Evolutionary conservation across 2,329 filamentous ascomycete genomes (phyloP).

Genomic region (Sporothrix dimorphospora): DNA sequence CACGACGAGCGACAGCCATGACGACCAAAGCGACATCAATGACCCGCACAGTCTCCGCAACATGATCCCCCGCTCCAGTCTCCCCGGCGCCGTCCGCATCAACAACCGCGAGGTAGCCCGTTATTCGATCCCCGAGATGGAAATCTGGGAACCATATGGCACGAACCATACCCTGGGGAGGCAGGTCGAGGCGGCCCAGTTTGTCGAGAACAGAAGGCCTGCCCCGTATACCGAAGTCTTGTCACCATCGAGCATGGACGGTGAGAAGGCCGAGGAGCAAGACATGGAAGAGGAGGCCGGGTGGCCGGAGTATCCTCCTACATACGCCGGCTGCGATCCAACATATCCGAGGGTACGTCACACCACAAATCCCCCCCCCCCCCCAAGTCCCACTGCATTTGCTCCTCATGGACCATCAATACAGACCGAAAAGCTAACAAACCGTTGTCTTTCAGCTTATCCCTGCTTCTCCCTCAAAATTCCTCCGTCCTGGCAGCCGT

Average conservation of each 20-base stretch:
- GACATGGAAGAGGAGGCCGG: conserved; percentile 38
- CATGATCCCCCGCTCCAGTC: background rate
- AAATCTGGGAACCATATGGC: conserved; percentile 34
- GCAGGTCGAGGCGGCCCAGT: conserved; percentile 33
- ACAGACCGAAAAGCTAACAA: background rate
- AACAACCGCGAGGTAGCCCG: conserved; percentile 33
- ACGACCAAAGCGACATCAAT: background rate
- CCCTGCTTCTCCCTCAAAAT: conserved; percentile 81
- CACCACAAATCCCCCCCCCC: background rate
- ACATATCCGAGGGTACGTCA: conserved; percentile 58
- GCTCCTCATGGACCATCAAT: background rate
- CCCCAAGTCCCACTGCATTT: background rate
- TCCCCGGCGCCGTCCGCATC: background rate
- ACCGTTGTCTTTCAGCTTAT: conserved; percentile 59
- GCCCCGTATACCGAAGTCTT: background rate
- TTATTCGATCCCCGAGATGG: conserved; percentile 23
- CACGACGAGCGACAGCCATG: conserved; percentile 18
- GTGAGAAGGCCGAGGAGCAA: conserved; percentile 44
- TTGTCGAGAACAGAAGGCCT: background rate
- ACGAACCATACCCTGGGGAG: conserved; percentile 5
- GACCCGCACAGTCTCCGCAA: background rate
- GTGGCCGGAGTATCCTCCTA: conserved; percentile 40
- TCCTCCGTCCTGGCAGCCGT: conserved; percentile 81
- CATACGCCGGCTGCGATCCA: conserved; percentile 57
- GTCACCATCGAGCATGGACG: conserved; percentile 36